Percentiles rank a stretch among this genome's conserved stretches.
phyloP scores from a whole-genome alignment of 192 early-diverging fungal genomes.

The Backusella circina region DNA sequence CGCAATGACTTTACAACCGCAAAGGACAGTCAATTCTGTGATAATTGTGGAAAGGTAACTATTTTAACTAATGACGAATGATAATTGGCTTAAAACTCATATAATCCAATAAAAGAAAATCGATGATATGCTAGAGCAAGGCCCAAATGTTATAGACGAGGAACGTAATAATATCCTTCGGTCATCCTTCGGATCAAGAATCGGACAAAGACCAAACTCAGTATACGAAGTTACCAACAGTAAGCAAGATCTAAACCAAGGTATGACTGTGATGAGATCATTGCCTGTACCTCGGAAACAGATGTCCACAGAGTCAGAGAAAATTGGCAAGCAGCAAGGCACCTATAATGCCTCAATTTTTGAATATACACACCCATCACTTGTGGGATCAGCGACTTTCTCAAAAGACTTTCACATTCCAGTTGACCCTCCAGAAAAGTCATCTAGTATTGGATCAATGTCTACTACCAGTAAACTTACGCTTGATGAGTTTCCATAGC shows the following conservation, averaged over 20 bases:
- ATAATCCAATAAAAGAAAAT: background rate
- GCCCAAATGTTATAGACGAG: background rate
- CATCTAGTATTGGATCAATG: background rate
- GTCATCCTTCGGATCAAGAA: background rate
- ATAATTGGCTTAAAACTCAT: background rate
- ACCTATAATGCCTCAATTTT: background rate
- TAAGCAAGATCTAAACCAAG: background rate
- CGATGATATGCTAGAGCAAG: background rate
- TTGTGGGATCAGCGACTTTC: background rate
- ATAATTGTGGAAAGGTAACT: slow-evolving; percentile 19
- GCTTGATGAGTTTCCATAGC: background rate
- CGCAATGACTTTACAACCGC: slow-evolving; percentile 1
- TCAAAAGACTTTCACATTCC: background rate
- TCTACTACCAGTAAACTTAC: background rate
- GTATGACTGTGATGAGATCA: background rate
- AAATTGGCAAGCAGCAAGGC: background rate
- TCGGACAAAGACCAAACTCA: background rate
- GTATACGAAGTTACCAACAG: background rate
- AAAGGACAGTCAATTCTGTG: slow-evolving; percentile 11
- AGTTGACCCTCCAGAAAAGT: background rate
- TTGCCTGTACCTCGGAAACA: background rate
- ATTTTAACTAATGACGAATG: background rate
- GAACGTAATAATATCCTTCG: background rate
- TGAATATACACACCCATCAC: background rate
- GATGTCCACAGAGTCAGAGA: background rate